Evolutionary conservation across 2,329 filamentous ascomycete genomes (phyloP).

Genomic region (Pseudogymnoascus sp.): DNA sequence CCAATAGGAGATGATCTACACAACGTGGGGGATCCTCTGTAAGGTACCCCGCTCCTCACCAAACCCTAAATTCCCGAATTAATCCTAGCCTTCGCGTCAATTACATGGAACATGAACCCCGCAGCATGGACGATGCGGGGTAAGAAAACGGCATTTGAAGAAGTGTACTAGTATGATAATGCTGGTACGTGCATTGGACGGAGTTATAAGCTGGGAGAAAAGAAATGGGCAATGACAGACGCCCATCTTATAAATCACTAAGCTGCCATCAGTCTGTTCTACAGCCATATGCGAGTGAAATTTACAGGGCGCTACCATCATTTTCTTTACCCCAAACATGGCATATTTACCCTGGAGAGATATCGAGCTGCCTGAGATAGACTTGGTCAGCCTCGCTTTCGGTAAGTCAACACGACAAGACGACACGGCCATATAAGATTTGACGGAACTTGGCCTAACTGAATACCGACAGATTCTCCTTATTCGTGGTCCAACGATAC

Average conservation of each 20-base stretch:
- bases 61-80: neutral
- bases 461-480: neutral
- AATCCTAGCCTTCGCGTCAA: neutral
- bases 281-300: neutral
- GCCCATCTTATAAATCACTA: neutral
- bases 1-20: neutral
- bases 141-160: neutral
- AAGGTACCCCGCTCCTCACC: neutral
- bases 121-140: neutral
- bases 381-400: neutral
- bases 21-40: neutral
- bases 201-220: neutral
- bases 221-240: neutral
- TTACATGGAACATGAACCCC: neutral
- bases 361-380: neutral
- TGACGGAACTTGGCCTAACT: neutral
- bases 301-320: neutral
- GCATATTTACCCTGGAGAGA: neutral
- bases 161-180: neutral
- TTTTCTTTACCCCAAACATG: neutral
- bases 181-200: neutral
- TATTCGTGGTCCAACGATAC: neutral
- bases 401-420: neutral
- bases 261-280: neutral
- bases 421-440: neutral